Base-by-base conservation (phyloP, 2,329 filamentous ascomycete genomes). In the Shiraia bambusicola region DNA sequence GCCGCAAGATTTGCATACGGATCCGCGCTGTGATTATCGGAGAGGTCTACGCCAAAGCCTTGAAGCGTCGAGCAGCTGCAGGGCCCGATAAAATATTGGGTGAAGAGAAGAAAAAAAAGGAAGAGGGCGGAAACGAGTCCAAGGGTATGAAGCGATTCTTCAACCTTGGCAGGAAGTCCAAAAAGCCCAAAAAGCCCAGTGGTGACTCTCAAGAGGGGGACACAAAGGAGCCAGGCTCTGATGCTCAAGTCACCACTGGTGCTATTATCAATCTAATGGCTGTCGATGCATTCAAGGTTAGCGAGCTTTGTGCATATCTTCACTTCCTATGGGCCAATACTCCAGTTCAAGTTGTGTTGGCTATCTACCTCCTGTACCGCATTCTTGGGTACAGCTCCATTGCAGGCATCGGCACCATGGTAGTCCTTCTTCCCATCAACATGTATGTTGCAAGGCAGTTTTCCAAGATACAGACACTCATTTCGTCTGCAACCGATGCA, bases 251-350 rank as follows among this genome's bases (percentile, higher is more conserved):
- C 28, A 96, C 93, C 47, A 79, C 94, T 36, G 93, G 94, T 49
- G 95, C 93, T n/a, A 96, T 98, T 61, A 98, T 98, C 74, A 98
- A 97, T 69, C 76, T 98, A 53, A 98, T 98, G 93, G 94, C 93
- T 9, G 94, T 98, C 28, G 94, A 98, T 74, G 96, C 92, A 34
- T 97, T 97, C 81, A 98, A 98, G 72, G 89, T 98, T 40, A 87
- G 88, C 49, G 93, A 98, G 65, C 85, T 95, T 45, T 93, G 89
- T 27, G 87, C 92, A 0, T 98, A 98, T 66, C 75, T 98, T 24
- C 93, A 98, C 70, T 98, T 95, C 69, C 76, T 98, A n/a, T 87
- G 92, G 76, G 92, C 91, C 0, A 84, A 87, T 47, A 91, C 92
- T 1, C 93, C 93, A 0, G 87, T 93, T 0, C 91, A 97, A 70